phyloP scores from a whole-genome alignment of 768 basidiomycete species.

The Panaeolus papilionaceus region DNA sequence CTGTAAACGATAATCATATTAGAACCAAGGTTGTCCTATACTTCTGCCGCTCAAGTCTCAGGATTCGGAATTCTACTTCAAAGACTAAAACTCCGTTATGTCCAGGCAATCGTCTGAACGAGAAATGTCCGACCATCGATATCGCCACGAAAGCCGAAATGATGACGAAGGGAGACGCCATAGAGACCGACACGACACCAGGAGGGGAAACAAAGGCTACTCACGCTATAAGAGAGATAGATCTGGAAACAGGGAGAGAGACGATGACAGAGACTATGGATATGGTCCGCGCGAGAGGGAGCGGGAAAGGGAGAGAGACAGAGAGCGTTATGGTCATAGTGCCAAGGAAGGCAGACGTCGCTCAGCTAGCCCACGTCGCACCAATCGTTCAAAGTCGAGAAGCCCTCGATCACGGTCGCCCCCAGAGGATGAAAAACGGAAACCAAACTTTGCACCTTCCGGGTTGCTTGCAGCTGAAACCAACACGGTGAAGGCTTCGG shows the following conservation, averaged over 20 bases:
- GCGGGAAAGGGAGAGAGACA: conserved; percentile 48
- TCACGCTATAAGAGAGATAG: conserved; percentile 5
- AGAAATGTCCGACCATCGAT: conserved; percentile 1
- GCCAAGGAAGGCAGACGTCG: conserved; percentile 46
- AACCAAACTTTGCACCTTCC: conserved; percentile 90
- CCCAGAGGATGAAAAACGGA: conserved; percentile 54
- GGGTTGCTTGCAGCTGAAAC: conserved; percentile 96
- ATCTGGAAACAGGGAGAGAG: conserved; percentile 4
- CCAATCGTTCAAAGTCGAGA: conserved; percentile 41
- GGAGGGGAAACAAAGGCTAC: conserved; percentile 7
- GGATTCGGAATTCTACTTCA: background rate
- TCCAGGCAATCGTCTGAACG: background rate
- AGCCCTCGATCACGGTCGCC: conserved; percentile 52
- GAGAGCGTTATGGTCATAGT: conserved; percentile 47
- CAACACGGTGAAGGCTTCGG: conserved; percentile 80
- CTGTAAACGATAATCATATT: background rate
- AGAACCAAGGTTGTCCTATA: background rate
- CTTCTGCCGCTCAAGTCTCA: background rate
- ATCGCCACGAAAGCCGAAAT: conserved; percentile 6
- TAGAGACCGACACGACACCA: conserved; percentile 9
- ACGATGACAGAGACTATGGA: conserved; percentile 20
- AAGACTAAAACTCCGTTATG: background rate
- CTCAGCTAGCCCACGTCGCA: conserved; percentile 68
- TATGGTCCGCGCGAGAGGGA: conserved; percentile 47
- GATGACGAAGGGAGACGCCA: background rate